A percentile compares a stretch with the other conserved stretches of the same genome.
Evolutionary conservation across 129 eudicot genomes (phyloP).

Genomic region (Saussurea involucrata): DNA sequence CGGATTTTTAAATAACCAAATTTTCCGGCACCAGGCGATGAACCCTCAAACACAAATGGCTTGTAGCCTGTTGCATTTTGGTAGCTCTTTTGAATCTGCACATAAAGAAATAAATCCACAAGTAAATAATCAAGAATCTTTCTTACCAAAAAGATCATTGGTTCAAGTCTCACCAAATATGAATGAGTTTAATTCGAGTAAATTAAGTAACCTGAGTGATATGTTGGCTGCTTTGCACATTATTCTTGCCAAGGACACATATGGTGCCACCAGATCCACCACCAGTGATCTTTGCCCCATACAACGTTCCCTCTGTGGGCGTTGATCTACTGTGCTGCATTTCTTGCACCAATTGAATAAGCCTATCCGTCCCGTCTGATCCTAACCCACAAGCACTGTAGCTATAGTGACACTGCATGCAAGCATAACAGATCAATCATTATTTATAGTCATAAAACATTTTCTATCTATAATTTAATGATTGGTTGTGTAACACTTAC

Average conservation of each 20-base stretch:
- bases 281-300: slow-evolving; percentile 71
- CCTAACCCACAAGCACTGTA: slow-evolving; percentile 37
- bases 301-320: slow-evolving; percentile 40
- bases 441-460: neutral
- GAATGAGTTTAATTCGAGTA: neutral
- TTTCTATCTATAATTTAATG: neutral
- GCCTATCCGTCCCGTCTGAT: slow-evolving; percentile 34
- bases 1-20: slow-evolving; percentile 67
- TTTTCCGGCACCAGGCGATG: slow-evolving; percentile 77
- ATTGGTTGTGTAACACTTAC: slow-evolving; percentile 22
- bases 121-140: neutral
- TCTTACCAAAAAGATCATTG: neutral
- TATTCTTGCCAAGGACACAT: slow-evolving; percentile 57
- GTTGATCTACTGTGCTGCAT: slow-evolving; percentile 40
- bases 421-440: neutral
- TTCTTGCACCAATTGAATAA: slow-evolving; percentile 30
- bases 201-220: slow-evolving; percentile 44
- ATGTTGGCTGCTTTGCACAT: slow-evolving; percentile 40
- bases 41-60: slow-evolving; percentile 71
- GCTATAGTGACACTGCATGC: slow-evolving; percentile 32
- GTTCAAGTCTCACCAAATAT: neutral
- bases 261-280: slow-evolving; percentile 82
- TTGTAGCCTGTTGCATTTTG: slow-evolving; percentile 59
- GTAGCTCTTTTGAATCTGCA: slow-evolving; percentile 70
- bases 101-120: neutral